phyloP scores from a whole-genome alignment of 306 rosid species.

The Citrullus mucosospermus region DNA sequence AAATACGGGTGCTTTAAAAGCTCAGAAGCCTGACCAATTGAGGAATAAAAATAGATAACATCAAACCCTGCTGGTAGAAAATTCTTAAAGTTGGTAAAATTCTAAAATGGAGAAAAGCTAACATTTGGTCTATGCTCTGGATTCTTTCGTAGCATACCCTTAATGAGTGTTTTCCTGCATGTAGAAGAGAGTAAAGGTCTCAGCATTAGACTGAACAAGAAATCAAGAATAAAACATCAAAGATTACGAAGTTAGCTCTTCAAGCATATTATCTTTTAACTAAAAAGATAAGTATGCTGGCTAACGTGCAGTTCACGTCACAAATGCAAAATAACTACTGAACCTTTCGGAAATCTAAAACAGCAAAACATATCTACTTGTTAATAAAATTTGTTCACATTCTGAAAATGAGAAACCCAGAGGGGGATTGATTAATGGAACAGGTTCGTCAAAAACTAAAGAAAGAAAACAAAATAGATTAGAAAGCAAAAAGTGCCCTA shows the following conservation, averaged over 20 bases:
- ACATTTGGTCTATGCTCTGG: slow-evolving; percentile 97
- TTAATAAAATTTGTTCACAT: not conserved
- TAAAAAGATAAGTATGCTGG: not conserved
- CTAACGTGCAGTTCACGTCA: not conserved
- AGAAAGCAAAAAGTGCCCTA: not conserved
- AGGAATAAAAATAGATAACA: not conserved
- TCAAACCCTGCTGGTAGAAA: slow-evolving; percentile 8
- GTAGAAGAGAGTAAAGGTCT: slow-evolving; percentile 4
- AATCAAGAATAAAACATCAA: not conserved
- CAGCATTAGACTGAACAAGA: slow-evolving; percentile 7
- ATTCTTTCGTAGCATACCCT: slow-evolving; percentile 90
- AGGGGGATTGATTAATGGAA: not conserved
- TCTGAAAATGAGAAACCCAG: not conserved
- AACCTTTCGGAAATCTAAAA: not conserved
- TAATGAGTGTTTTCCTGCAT: slow-evolving; percentile 87
- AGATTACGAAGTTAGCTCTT: not conserved
- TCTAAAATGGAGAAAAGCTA: slow-evolving; percentile 21
- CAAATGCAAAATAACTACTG: not conserved
- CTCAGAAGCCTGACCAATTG: slow-evolving; percentile 72
- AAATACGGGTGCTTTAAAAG: slow-evolving; percentile 89
- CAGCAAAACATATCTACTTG: not conserved
- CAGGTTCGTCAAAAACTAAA: not conserved
- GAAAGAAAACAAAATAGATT: not conserved
- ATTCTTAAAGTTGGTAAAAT: slow-evolving; percentile 9
- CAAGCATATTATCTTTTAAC: not conserved